Evolutionary conservation across 2,329 filamentous ascomycete genomes (phyloP).

Genomic region (Coniosporium tulheliwenetii): DNA sequence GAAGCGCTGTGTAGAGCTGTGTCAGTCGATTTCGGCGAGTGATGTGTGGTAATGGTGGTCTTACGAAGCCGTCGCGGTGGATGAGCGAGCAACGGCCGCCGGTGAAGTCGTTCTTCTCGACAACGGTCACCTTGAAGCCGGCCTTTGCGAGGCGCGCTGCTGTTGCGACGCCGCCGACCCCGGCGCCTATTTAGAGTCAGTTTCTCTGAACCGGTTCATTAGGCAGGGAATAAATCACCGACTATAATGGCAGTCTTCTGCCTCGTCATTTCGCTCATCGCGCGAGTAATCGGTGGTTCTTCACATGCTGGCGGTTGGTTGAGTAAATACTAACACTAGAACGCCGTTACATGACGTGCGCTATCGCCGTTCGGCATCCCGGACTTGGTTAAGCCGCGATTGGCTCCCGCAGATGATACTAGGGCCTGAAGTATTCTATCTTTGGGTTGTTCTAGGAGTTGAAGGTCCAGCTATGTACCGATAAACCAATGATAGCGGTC

Average conservation of each 20-base stretch:
- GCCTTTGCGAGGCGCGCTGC: constrained; percentile 56
- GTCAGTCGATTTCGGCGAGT: constrained; percentile 1
- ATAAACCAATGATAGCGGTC: no score
- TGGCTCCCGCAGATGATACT: no score
- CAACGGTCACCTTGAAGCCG: constrained; percentile 55
- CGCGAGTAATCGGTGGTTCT: neutral
- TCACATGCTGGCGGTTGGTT: constrained; percentile 1
- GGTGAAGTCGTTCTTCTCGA: constrained; percentile 63
- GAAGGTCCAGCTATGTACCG: no score
- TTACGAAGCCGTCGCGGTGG: constrained; percentile 39
- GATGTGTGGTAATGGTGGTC: constrained; percentile 3
- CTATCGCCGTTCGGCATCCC: no score
- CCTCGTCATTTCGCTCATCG: constrained; percentile 1
- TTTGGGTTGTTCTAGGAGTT: no score
- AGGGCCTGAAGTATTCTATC: no score
- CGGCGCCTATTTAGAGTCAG: constrained; percentile 36
- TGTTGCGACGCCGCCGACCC: constrained; percentile 55
- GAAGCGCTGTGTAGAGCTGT: constrained; percentile 35
- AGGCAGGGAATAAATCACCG: constrained; percentile 21
- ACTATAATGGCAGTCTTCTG: constrained; percentile 37
- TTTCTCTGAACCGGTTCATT: neutral
- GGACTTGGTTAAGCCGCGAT: no score
- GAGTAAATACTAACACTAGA: neutral
- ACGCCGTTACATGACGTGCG: no score
- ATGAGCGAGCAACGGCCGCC: constrained; percentile 58